Evolutionary conservation across 2,329 filamentous ascomycete species (phyloP).

Genomic region (Aphanocladium album): DNA sequence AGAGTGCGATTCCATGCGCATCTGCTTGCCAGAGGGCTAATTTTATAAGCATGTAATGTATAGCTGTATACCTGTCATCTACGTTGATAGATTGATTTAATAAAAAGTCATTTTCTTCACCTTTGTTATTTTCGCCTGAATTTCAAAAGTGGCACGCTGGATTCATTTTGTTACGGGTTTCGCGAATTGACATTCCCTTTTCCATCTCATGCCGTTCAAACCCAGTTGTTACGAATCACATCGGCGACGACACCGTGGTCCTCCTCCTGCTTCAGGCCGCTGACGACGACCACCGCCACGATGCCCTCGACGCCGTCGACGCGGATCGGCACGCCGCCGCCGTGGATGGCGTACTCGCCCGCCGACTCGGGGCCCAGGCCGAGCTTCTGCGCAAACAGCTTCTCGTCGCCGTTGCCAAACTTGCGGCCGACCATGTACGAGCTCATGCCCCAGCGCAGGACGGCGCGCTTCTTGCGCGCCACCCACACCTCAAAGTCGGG

Average conservation of each 20-base stretch:
- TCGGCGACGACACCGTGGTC: conserved; percentile 74
- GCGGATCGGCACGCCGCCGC: conserved; percentile 67
- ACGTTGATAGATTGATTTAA: conserved; percentile 5
- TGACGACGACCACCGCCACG: conserved; percentile 70
- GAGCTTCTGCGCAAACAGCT: conserved; percentile 59
- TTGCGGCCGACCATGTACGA: conserved; percentile 70
- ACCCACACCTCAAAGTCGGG: conserved; percentile 72
- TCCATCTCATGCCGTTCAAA: neutral
- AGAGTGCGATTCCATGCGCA: neutral
- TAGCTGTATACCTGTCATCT: neutral
- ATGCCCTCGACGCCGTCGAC: conserved; percentile 71
- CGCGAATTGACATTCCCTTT: too few species aligned
- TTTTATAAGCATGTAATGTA: conserved; percentile 4
- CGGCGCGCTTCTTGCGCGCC: conserved; percentile 64
- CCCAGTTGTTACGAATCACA: conserved; percentile 43
- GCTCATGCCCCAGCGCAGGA: conserved; percentile 63
- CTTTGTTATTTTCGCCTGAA: neutral
- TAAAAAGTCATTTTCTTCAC: neutral
- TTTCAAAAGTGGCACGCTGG: neutral
- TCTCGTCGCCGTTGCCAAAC: conserved; percentile 55
- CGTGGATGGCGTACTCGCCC: conserved; percentile 69
- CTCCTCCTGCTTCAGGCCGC: conserved; percentile 69
- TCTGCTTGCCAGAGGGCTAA: neutral
- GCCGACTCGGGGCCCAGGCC: conserved; percentile 52
- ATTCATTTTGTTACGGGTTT: too few species aligned